Evolutionary conservation across 148 eudicot species (phyloP).

Genomic region (Camellia lanceoleosa): DNA sequence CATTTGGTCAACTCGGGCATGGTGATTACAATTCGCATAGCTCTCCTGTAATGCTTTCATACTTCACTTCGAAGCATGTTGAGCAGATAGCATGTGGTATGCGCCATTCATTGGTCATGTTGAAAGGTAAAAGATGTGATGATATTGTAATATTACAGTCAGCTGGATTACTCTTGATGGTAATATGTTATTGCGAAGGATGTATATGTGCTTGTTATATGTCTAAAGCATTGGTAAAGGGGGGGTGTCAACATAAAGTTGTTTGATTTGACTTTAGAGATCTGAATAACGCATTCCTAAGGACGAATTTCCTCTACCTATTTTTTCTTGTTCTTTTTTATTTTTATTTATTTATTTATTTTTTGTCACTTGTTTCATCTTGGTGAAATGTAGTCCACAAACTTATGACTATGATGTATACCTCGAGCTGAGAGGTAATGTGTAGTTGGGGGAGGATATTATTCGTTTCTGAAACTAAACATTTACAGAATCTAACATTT

Average conservation of each 20-base stretch:
- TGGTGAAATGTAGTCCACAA: not conserved
- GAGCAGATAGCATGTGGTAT: slow-evolving; percentile 83
- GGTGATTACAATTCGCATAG: slow-evolving; percentile 58
- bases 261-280: too few relatives aligned
- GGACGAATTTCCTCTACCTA: too few relatives aligned
- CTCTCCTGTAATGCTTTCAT: slow-evolving; percentile 47
- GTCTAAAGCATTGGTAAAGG: not conserved
- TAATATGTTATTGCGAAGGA: not conserved
- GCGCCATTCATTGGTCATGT: slow-evolving; percentile 81
- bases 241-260: too few relatives aligned
- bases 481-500: not conserved
- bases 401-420: not conserved
- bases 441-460: not conserved
- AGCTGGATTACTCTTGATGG: not conserved
- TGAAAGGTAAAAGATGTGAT: slow-evolving; percentile 46
- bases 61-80: slow-evolving; percentile 55
- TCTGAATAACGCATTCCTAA: too few relatives aligned
- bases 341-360: not conserved
- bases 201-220: not conserved
- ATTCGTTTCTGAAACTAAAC: not conserved
- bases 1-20: slow-evolving; percentile 97
- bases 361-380: not conserved
- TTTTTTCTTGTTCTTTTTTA: not conserved
- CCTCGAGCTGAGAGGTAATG: too few relatives aligned
- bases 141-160: not conserved